These are phyloP conservation scores for Lactarius evosmus DNA, from an alignment of 768 basidiomycete genomes.

Conservation along the genomic window DNA sequence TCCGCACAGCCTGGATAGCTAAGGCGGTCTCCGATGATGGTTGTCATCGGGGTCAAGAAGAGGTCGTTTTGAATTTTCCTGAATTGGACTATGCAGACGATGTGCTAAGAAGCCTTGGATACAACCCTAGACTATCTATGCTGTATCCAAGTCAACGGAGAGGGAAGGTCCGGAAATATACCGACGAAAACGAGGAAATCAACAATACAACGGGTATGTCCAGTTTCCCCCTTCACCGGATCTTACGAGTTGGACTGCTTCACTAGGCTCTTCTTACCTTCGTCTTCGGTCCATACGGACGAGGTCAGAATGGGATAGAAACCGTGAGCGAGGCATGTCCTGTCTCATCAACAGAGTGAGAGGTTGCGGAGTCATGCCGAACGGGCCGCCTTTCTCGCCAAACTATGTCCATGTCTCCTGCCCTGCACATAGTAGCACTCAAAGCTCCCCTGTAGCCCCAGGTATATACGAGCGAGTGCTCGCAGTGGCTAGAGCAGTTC, in stretches of 20 bases:
- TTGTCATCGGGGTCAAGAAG: not conserved
- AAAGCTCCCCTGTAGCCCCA: not conserved
- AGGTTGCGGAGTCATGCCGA: not conserved
- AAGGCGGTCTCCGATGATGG: slow-evolving; percentile 1
- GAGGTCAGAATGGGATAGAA: not conserved
- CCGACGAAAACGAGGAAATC: slow-evolving; percentile 1
- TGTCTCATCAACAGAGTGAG: not conserved
- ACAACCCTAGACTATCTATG: not conserved
- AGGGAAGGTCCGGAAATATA: slow-evolving; percentile 8
- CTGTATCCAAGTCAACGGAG: not conserved
- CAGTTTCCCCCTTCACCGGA: not conserved
- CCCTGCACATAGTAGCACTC: slow-evolving; percentile 2
- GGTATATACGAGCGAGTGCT: not conserved
- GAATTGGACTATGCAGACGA: slow-evolving; percentile 1
- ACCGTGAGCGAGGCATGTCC: not conserved
- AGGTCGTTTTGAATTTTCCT: not conserved
- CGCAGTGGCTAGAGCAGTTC: not conserved
- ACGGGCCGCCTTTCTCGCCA: not conserved
- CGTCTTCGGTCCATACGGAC: not conserved
- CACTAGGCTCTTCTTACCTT: not conserved
- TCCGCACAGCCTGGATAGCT: not conserved
- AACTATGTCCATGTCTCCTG: not conserved
- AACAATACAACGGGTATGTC: slow-evolving; percentile 7
- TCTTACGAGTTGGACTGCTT: not conserved
- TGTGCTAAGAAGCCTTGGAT: not conserved